A percentile compares a stretch with the other conserved stretches of the same genome.
Conservation (phyloP, 2,329 filamentous ascomycete genomes). For the Sclerotinia minor region DNA sequence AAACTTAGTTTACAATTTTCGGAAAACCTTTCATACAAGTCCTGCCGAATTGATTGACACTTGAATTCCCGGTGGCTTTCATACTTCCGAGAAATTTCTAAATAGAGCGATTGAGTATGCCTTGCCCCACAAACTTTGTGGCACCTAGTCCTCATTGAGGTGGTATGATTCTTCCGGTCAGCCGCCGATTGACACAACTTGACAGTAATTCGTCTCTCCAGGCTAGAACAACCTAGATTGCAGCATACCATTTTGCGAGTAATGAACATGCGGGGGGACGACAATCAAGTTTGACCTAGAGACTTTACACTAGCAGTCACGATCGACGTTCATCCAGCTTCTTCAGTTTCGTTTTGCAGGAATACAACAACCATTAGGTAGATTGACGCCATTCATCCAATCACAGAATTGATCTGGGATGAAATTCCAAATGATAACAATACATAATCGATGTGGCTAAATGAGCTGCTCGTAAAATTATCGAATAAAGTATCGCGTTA, state of each 20-base stretch:
- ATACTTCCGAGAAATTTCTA: not conserved
- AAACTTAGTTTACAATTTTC: not conserved
- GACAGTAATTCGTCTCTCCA: not conserved
- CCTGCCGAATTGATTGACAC: not conserved
- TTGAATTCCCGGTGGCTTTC: not conserved
- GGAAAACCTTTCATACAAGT: not conserved
- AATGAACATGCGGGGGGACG: not conserved
- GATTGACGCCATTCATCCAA: not conserved
- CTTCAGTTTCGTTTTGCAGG: not conserved
- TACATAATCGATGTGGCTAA: not conserved
- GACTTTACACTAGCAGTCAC: not conserved
- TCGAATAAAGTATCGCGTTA: too few relatives aligned
- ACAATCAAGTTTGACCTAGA: too few relatives aligned
- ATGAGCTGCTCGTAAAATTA: too few relatives aligned
- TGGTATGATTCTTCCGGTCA: not conserved
- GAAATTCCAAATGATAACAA: not conserved
- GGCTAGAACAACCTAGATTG: not conserved
- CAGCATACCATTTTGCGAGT: not conserved
- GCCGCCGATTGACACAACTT: constrained; percentile 1
- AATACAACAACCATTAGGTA: not conserved
- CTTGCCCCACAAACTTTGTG: not conserved
- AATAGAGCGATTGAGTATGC: not conserved
- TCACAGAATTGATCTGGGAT: not conserved
- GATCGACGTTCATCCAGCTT: not conserved
- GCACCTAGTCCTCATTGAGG: not conserved